Base-by-base conservation (phyloP, 495 filamentous ascomycete genomes). In the Aspergillus kassunensis region DNA sequence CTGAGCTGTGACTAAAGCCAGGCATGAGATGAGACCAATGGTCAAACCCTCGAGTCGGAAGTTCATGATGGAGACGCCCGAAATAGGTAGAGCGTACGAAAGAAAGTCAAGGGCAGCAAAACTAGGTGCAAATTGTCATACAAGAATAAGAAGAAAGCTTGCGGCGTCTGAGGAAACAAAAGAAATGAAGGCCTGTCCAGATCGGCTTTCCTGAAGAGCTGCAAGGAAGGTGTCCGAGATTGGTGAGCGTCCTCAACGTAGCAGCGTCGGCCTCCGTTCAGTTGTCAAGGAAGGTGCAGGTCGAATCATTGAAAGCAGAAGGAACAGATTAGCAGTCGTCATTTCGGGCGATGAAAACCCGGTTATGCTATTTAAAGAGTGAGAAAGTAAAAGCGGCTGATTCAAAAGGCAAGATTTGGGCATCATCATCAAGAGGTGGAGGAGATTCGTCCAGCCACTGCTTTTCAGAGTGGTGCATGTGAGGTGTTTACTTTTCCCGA, bases 1-100 rank as follows among this genome's bases (percentile, higher is more conserved):
- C 75, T 93, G 89, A 41, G 83, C 88, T 55, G 75, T 64, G 27
- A 74, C 82, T 54, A 82, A 56, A 31, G 52, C 36, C 6, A 64
- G 49, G 13, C 53, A 64, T 23, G 54, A 57, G 25, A 75, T 43
- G 24, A 73, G 53, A 53, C 60, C 43, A 44, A 64, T 16, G 25
- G 65, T 58, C 52, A 55, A 57, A 46, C 58, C 44, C 21, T 43
- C 19, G 13, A 65, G 53, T 48, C 51, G 51, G 33, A 69, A 43
- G 34, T 50, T 60, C 71, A 74, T 74, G 55, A 36, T 63, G 35
- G 20, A 31, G 37, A 29, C 15, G 21, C 25, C 39, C n/a, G 23
- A 27, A 29, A 43, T 43, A 43, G 12, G 24, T 40, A n/a, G n/a
- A n/a, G 20, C 12, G 13, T 8, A 13, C n/a, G 33, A 53, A 18